Evolutionary conservation across 75 land plant species (phyloP).

Genomic region (Ceratopteris richardii): DNA sequence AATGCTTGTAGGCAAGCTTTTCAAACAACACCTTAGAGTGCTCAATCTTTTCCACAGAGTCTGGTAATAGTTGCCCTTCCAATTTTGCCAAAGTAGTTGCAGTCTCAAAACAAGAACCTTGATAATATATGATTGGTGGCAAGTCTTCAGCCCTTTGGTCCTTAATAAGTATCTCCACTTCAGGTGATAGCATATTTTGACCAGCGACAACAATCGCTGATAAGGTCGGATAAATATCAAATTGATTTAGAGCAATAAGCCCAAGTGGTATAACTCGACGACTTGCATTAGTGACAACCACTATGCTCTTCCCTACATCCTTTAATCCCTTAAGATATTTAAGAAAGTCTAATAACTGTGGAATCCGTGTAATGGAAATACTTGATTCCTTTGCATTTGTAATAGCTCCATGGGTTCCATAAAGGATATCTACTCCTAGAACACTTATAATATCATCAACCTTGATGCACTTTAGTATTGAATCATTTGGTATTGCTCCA

Average conservation of each 20-base stretch:
- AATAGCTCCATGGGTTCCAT: too few species aligned
- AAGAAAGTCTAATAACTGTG: too few species aligned
- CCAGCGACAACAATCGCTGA: slow-evolving; percentile 21
- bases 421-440: too few species aligned
- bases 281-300: slow-evolving; percentile 14
- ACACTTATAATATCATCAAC: slow-evolving; percentile 19
- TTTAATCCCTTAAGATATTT: too few species aligned
- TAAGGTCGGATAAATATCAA: slow-evolving; percentile 11
- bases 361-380: too few species aligned
- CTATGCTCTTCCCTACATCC: slow-evolving; percentile 16
- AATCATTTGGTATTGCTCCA: slow-evolving; percentile 24
- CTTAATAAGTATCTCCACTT: too few species aligned
- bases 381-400: too few species aligned
- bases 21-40: slow-evolving; percentile 29
- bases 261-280: slow-evolving; percentile 21
- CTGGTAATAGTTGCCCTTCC: slow-evolving; percentile 15
- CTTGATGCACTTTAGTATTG: slow-evolving; percentile 19
- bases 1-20: too few species aligned
- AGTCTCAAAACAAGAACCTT: slow-evolving; percentile 18
- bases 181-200: too few species aligned
- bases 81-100: slow-evolving; percentile 20
- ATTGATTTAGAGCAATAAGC: slow-evolving; percentile 14
- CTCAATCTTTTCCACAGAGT: slow-evolving; percentile 16
- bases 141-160: background rate
- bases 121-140: slow-evolving; percentile 20